These are phyloP conservation scores for Akanthomyces uredinophilus DNA, from an alignment of 2,329 filamentous ascomycete species.

Conservation along the genomic window DNA sequence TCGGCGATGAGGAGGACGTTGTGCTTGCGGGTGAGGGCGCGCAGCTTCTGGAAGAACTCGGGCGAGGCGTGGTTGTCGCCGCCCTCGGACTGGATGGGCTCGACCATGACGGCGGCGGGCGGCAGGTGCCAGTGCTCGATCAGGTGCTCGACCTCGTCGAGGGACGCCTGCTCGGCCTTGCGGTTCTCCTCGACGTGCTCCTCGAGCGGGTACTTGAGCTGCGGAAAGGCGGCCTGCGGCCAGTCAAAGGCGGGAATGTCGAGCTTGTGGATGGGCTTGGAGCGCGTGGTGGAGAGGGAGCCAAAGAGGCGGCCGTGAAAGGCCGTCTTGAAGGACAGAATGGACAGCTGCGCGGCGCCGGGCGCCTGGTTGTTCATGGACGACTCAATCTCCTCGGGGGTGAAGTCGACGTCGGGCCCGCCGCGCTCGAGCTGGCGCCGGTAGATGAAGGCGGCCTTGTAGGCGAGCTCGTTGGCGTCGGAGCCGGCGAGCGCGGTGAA, in stretches of 20 bases:
- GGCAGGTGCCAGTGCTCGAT: conserved; percentile 75
- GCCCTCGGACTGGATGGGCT: conserved; percentile 90
- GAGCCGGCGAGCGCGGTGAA: conserved; percentile 87
- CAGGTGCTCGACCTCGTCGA: conserved; percentile 77
- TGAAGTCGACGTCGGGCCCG: conserved; percentile 72
- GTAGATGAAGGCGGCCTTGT: conserved; percentile 96
- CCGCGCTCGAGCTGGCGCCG: conserved; percentile 76
- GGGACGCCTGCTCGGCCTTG: conserved; percentile 72
- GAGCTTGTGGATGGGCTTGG: conserved; percentile 90
- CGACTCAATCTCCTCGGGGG: conserved; percentile 65
- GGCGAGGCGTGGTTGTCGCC: conserved; percentile 91
- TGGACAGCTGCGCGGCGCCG: conserved; percentile 71
- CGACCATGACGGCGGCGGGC: conserved; percentile 75
- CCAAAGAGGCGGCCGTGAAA: conserved; percentile 93
- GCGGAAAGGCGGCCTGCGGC: conserved; percentile 84
- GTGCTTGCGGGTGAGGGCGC: conserved; percentile 71
- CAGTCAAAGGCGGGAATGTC: conserved; percentile 94
- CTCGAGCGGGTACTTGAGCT: conserved; percentile 81
- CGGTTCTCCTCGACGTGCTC: conserved; percentile 75
- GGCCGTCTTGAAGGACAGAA: conserved; percentile 80
- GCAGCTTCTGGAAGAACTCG: conserved; percentile 79
- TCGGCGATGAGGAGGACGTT: conserved; percentile 84
- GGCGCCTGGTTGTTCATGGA: conserved; percentile 77
- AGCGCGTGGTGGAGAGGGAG: conserved; percentile 80
- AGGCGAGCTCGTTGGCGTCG: conserved; percentile 90